Evolutionary conservation across 73 alveolate species (phyloP).

Genomic region (Paramecium sonneborni): DNA sequence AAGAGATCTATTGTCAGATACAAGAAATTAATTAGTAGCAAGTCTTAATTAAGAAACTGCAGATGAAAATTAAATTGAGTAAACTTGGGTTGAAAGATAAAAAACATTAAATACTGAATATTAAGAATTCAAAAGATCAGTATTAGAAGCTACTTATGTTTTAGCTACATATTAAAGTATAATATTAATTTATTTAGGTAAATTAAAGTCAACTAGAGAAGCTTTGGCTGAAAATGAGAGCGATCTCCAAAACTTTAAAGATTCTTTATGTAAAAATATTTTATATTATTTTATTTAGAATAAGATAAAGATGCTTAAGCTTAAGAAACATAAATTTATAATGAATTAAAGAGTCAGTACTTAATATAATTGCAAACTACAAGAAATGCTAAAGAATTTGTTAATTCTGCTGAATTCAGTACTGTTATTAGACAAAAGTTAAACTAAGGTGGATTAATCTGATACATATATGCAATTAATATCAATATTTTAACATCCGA

Average conservation of each 20-base stretch:
- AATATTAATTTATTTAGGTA: background rate
- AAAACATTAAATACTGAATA: constrained; percentile 2
- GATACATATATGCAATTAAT: background rate
- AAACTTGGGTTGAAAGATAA: background rate
- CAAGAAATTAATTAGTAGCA: background rate
- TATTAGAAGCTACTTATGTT: constrained; percentile 54
- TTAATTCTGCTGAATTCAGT: constrained; percentile 48
- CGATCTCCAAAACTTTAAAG: background rate
- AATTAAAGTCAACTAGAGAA: constrained; percentile 36
- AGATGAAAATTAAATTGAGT: background rate
- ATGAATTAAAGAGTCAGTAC: constrained; percentile 38
- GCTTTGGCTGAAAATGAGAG: background rate
- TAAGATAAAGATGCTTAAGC: constrained; percentile 48
- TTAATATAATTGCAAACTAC: background rate
- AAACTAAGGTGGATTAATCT: constrained; percentile 15
- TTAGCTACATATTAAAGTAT: constrained; percentile 39
- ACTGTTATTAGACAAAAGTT: constrained; percentile 11
- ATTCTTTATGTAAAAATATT: background rate
- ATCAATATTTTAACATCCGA: background rate
- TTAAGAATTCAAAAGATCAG: constrained; percentile 26
- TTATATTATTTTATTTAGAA: background rate
- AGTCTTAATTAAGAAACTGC: constrained; percentile 29
- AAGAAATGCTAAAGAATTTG: constrained; percentile 31
- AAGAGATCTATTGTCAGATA: constrained; percentile 22
- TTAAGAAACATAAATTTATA: background rate